Base-by-base conservation (phyloP, 164 flowering plant genomes). In the Umbilicus rupestris region DNA sequence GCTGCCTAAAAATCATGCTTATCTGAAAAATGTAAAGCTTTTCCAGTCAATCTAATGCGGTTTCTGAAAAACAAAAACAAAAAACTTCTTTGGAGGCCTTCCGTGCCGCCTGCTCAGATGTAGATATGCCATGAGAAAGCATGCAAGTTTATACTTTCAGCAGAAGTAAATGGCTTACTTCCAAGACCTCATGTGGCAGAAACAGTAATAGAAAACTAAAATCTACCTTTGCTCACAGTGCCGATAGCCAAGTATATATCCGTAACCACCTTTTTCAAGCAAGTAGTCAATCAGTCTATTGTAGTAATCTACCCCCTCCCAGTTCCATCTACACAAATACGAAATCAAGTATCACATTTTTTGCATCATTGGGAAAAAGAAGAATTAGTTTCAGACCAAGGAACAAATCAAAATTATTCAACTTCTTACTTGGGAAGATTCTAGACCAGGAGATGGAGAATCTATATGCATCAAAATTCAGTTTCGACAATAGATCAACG, bases 371-470 rank as follows among this genome's bases (percentile, higher is more conserved):
- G 31, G 19, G 16, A 8, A 15, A 5, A 30, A 59, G 24, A 8
- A 24, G 28, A 30, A 24, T 4, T 7, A 30, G 31, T 28, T 63
- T 39, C 39, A 16, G 65, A 22, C 17, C 30, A 57, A 24, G 4
- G 7, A 11, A 20, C 16, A 9, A n/a, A 20, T n/a, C 31, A 16
- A 30, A 39, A 24, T 26, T 14, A 29, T 26, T 26, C n/a, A 41
- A 22, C 46, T 64, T 66, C 46, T 64, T 66, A 66, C 69, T 47
- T 50, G 69, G 69, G 39, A 66, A 47, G 24, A 66, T 26, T 66
- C 69, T 50, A 2, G 69, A 66, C 69, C 69, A 66, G 39, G 69
- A 66, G 62, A 66, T 66, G 29, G 69, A 66, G 47, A 66, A 49
- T 65, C 69, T 50, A 35, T 66, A 66, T 19, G 69, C 59, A 52